Conservation (phyloP, 2,329 filamentous ascomycete genomes). For the Botrytis aclada region DNA sequence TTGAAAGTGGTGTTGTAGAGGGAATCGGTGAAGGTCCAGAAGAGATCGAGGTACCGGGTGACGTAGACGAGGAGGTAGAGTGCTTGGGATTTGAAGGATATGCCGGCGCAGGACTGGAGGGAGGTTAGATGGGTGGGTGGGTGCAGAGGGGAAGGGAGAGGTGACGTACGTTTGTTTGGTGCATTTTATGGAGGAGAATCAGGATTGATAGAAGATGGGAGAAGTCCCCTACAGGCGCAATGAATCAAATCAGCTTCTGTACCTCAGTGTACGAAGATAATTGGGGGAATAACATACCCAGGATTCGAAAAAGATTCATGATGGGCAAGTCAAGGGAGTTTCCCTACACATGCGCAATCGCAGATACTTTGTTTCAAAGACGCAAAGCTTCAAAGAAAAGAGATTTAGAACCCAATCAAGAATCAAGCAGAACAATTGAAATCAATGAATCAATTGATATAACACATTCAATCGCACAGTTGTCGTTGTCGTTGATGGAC, state of each 20-base stretch:
- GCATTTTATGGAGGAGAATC: conserved; percentile 96
- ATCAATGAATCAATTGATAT: conserved; percentile 1
- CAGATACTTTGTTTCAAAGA: neutral
- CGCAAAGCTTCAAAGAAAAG: conserved; percentile 8
- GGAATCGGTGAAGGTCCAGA: conserved; percentile 68
- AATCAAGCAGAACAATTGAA: neutral
- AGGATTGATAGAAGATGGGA: conserved; percentile 93
- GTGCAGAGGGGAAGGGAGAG: conserved; percentile 17
- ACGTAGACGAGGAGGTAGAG: conserved; percentile 93
- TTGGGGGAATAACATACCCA: conserved; percentile 47
- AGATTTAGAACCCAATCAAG: neutral
- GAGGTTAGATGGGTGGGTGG: neutral
- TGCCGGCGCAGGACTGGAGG: conserved; percentile 66
- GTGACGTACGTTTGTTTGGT: conserved; percentile 72
- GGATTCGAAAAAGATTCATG: conserved; percentile 69
- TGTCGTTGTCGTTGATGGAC: conserved; percentile 1
- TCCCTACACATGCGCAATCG: conserved; percentile 15
- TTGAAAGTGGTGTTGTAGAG: conserved; percentile 96
- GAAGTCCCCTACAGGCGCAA: conserved; percentile 67
- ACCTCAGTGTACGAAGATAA: neutral
- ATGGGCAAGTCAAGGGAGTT: conserved; percentile 34
- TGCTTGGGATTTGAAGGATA: conserved; percentile 98
- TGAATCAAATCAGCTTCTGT: conserved; percentile 21
- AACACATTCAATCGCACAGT: neutral
- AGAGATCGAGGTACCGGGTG: conserved; percentile 90